phyloP scores from a whole-genome alignment of 495 filamentous ascomycete genomes.

The Tuber melanosporum region DNA sequence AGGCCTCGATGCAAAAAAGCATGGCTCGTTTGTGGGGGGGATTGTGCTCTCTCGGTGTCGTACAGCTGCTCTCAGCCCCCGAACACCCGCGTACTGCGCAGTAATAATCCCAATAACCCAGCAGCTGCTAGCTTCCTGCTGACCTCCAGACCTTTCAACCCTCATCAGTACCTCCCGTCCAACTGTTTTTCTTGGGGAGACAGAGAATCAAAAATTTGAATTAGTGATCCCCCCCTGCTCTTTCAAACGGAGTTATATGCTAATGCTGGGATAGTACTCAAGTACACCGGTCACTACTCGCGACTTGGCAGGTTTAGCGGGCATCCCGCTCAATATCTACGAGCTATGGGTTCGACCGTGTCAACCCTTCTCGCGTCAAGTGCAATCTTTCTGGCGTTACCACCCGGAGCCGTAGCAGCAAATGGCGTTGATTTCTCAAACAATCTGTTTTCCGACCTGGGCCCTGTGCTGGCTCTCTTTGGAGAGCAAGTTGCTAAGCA shows the following conservation, averaged over 20 bases:
- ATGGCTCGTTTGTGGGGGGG: not conserved
- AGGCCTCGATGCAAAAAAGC: no score
- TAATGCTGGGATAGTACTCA: not conserved
- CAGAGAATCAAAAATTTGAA: not conserved
- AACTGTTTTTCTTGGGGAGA: not conserved
- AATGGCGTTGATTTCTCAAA: constrained; percentile 48
- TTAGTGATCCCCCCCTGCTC: not conserved
- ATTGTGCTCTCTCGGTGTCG: not conserved
- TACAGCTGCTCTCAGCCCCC: not conserved
- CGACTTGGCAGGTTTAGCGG: not conserved
- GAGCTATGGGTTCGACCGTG: not conserved
- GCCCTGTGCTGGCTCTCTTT: constrained; percentile 48
- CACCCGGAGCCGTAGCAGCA: not conserved
- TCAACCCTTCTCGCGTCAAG: not conserved
- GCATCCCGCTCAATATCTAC: not conserved
- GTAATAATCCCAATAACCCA: not conserved
- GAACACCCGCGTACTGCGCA: not conserved
- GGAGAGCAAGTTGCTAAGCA: constrained; percentile 55
- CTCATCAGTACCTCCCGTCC: not conserved
- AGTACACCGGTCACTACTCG: not conserved
- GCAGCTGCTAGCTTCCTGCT: not conserved
- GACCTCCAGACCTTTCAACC: not conserved
- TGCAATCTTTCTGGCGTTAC: not conserved
- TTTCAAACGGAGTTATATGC: not conserved
- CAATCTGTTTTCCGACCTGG: constrained; percentile 46